A percentile compares a stretch with the other conserved stretches of the same genome.
Conservation (phyloP, 2,329 filamentous ascomycete genomes). For the Aspergillus sergii region DNA sequence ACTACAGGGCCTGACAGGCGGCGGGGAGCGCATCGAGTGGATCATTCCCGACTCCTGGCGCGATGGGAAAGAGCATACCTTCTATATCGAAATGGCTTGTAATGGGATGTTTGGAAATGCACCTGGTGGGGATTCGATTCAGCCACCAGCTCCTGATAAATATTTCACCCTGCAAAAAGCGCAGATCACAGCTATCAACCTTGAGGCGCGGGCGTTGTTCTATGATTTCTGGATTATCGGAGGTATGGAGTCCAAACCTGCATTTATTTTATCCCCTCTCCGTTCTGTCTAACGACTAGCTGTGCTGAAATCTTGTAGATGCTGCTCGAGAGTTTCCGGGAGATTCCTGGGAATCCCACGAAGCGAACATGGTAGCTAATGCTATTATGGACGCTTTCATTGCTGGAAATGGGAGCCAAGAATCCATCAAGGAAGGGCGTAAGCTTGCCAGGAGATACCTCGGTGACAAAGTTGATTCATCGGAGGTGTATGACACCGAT, state of each 20-base stretch:
- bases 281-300: neutral
- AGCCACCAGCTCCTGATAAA: slow-evolving; percentile 83
- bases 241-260: slow-evolving; percentile 31
- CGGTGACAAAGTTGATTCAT: slow-evolving; percentile 77
- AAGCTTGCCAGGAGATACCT: slow-evolving; percentile 83
- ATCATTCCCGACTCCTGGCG: slow-evolving; percentile 79
- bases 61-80: slow-evolving; percentile 81
- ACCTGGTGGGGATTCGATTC: slow-evolving; percentile 78
- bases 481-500: slow-evolving; percentile 78
- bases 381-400: slow-evolving; percentile 90
- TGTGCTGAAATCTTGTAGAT: slow-evolving; percentile 52
- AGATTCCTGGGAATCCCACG: slow-evolving; percentile 86
- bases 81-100: slow-evolving; percentile 98
- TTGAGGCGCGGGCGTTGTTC: slow-evolving; percentile 77
- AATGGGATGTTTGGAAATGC: slow-evolving; percentile 98
- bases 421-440: slow-evolving; percentile 76
- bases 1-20: slow-evolving; percentile 87
- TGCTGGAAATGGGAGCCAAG: slow-evolving; percentile 69
- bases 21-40: slow-evolving; percentile 88
- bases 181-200: slow-evolving; percentile 85
- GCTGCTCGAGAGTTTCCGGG: slow-evolving; percentile 87
- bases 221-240: slow-evolving; percentile 96
- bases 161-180: slow-evolving; percentile 76
- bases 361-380: slow-evolving; percentile 80
- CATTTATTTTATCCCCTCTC: neutral